A percentile compares a stretch with the other conserved stretches of the same genome.
phyloP scores from a whole-genome alignment of 2,329 filamentous ascomycete species.

The Pseudogymnoascus sp. region DNA sequence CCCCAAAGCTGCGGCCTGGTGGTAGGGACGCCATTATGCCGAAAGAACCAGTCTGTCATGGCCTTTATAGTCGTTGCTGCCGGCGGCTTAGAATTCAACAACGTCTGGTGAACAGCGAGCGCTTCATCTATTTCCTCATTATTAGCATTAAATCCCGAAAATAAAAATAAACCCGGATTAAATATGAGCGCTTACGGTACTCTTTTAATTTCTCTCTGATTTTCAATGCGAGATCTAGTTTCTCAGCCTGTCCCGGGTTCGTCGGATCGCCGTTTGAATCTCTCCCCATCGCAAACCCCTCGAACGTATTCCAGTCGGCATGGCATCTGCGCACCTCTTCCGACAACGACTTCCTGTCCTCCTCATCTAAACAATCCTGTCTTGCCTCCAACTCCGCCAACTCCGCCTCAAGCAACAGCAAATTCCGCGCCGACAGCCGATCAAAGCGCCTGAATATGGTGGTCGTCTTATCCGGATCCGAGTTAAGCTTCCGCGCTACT shows the following conservation, averaged over 20 bases:
- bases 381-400: constrained; percentile 10
- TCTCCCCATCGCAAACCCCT: constrained; percentile 1
- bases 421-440: constrained; percentile 10
- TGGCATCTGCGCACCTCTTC: constrained; percentile 13
- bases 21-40: background rate
- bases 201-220: constrained; percentile 15
- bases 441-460: constrained; percentile 12
- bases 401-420: constrained; percentile 10
- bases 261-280: background rate
- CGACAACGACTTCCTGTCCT: constrained; percentile 10
- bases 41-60: constrained; percentile 19
- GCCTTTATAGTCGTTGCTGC: constrained; percentile 17
- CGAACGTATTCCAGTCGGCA: constrained; percentile 15
- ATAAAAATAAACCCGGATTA: background rate
- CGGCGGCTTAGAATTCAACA: constrained; percentile 14
- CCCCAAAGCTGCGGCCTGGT: constrained; percentile 20
- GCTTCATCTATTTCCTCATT: constrained; percentile 12
- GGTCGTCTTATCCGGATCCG: constrained; percentile 1
- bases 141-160: background rate
- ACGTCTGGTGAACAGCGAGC: constrained; percentile 15
- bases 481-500: background rate
- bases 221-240: constrained; percentile 14
- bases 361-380: constrained; percentile 13
- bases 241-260: constrained; percentile 6
- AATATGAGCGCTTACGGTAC: constrained; percentile 14